A percentile compares a stretch with the other conserved stretches of the same genome.
phyloP scores from a whole-genome alignment of 345 rosid species.

The Microthlaspi erraticum region DNA sequence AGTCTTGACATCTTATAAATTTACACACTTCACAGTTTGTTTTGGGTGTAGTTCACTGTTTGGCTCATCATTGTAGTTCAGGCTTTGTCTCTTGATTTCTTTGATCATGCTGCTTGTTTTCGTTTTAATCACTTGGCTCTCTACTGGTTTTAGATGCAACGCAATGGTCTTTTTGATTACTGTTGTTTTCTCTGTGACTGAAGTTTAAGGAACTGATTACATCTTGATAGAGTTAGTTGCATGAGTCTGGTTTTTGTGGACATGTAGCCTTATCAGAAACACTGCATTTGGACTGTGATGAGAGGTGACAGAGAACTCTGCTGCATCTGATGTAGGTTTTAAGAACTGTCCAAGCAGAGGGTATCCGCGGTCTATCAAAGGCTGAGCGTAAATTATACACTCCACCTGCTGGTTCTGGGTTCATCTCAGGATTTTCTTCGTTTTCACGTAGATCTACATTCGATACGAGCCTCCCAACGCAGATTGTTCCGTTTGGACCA shows the following conservation, averaged over 20 bases:
- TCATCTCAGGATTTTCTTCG: conserved; percentile 81
- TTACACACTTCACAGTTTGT: conserved; percentile 1
- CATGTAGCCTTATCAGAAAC: not conserved
- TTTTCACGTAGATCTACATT: conserved; percentile 65
- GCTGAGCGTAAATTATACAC: conserved; percentile 75
- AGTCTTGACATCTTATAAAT: not conserved
- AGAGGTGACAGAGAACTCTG: conserved; percentile 22
- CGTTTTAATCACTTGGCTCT: not conserved
- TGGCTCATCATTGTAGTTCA: not conserved
- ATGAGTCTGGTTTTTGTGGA: conserved; percentile 27
- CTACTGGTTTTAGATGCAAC: not conserved
- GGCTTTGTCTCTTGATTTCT: not conserved
- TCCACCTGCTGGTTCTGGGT: conserved; percentile 96
- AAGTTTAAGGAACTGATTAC: conserved; percentile 2
- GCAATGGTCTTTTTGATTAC: not conserved
- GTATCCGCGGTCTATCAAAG: conserved; percentile 84
- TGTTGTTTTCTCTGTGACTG: not conserved
- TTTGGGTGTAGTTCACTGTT: not conserved
- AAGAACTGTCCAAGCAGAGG: conserved; percentile 92
- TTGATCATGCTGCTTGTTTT: conserved; percentile 16
- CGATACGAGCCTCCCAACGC: conserved; percentile 59
- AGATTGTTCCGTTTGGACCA: conserved; percentile 77
- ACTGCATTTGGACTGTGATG: not conserved
- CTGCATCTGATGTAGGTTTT: conserved; percentile 57
- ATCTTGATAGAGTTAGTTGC: conserved; percentile 15